These are phyloP conservation scores for Moringa oleifera DNA, from an alignment of 345 rosid species.

Conservation along the genomic window DNA sequence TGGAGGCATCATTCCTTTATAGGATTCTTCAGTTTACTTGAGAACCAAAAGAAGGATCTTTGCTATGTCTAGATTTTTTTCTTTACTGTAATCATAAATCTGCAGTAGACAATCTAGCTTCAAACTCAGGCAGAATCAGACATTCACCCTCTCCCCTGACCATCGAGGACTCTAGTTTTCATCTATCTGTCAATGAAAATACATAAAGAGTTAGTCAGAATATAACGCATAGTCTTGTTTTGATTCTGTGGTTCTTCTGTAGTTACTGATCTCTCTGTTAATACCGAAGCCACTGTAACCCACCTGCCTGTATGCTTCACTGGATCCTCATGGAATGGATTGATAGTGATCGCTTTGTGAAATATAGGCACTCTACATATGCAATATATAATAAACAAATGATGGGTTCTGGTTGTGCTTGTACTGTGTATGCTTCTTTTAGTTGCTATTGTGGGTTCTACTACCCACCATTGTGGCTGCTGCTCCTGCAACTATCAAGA, in stretches of 20 bases:
- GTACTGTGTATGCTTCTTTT: slow-evolving; percentile 7
- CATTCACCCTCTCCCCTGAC: no score
- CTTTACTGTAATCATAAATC: no score
- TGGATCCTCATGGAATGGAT: background rate
- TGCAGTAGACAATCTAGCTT: background rate
- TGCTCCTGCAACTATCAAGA: slow-evolving; percentile 9
- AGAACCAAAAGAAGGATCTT: slow-evolving; percentile 13
- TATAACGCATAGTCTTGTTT: no score
- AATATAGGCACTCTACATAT: background rate
- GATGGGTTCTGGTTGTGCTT: background rate
- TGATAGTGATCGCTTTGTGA: background rate
- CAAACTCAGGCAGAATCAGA: background rate
- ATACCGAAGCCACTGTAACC: no score
- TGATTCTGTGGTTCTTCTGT: no score
- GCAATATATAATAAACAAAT: background rate
- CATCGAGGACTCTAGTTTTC: no score
- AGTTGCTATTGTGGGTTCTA: slow-evolving; percentile 15
- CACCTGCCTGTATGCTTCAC: no score
- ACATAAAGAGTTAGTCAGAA: no score
- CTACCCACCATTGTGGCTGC: background rate
- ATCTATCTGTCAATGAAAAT: no score
- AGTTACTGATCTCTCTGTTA: no score
- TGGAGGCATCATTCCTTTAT: slow-evolving; percentile 19
- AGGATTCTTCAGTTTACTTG: slow-evolving; percentile 16
- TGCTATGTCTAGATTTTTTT: no score